Base-by-base conservation (phyloP, 768 basidiomycete species). In the Rhizopogon rudus region DNA sequence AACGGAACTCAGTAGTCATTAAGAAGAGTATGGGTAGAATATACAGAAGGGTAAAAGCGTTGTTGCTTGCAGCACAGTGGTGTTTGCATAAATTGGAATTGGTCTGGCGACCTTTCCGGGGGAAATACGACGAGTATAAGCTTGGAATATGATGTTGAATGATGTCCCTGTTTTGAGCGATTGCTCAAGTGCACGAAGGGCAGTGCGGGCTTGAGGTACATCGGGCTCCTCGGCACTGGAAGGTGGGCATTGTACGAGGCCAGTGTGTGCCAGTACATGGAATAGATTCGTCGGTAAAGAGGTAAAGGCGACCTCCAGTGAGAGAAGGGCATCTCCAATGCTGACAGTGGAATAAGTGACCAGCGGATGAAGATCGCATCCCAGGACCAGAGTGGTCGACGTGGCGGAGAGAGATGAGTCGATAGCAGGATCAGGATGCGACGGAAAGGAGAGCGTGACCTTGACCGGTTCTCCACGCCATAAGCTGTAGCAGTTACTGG, bases 151-250 rank as follows among this genome's bases (percentile, higher is more conserved):
- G 13, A 43, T 31, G 42, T 56, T 43, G 29, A 56, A 56, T 17
- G 41, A 56, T 37, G 44, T 43, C 13, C 55, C 55, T 3, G 28
- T 54, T 28, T 20, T 44, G n/a, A 56, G 51, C 9, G 55, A 54
- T n/a, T 40, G 17, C 16, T 53, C 52, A 35, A 56, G 52, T 25
- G 37, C 29, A 25, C 35, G 35, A 28, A 54, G 40, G 16, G 29
- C 55, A 43, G 52, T 22, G 28, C 13, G 25, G 17, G 29, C 42
- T 10, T 48, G 40, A 17, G 29, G 6, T 17, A 37, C 16, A 5
- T 13, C 13, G 4, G 46, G 4, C 25, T 25, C 25, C 4, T 25
- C 0, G 4, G 25, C 25, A 25, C 25, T 25, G 4, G 25, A 25
- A 25, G 25, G 25, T 25, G 4, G 0, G 3, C 4, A 1, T 25